phyloP scores from a whole-genome alignment of 2,329 filamentous ascomycete genomes.

The Botrytis hyacinthi region DNA sequence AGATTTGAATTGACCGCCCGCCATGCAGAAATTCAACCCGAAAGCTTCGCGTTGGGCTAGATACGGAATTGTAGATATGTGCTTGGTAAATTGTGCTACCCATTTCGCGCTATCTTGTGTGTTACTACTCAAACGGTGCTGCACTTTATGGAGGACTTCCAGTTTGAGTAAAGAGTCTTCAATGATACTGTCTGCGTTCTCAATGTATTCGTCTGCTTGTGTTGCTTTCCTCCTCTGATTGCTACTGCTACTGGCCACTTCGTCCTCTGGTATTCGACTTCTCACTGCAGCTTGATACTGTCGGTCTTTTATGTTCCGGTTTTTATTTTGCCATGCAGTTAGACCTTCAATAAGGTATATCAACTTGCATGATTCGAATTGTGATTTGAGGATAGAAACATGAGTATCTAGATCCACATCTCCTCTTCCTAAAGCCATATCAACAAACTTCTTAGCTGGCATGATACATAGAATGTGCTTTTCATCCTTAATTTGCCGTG shows the following conservation, averaged over 20 bases:
- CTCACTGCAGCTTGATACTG: constrained; percentile 66
- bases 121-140: constrained; percentile 67
- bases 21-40: constrained; percentile 73
- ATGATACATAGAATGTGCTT: constrained; percentile 56
- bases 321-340: constrained; percentile 64
- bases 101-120: constrained; percentile 67
- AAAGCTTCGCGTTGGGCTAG: constrained; percentile 49
- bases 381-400: constrained; percentile 52
- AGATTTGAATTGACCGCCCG: constrained; percentile 69
- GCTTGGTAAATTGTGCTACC: constrained; percentile 72
- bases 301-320: constrained; percentile 63
- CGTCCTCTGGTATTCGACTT: constrained; percentile 43
- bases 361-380: constrained; percentile 52
- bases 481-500: constrained; percentile 45
- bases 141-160: constrained; percentile 63
- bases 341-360: constrained; percentile 75
- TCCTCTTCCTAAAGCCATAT: constrained; percentile 51
- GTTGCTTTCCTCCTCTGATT: constrained; percentile 41
- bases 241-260: constrained; percentile 22
- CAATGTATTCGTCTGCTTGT: constrained; percentile 51
- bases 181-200: constrained; percentile 57
- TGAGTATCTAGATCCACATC: constrained; percentile 56
- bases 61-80: constrained; percentile 75
- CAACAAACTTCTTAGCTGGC: constrained; percentile 63
- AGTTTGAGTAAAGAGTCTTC: constrained; percentile 70